Evolutionary conservation across 331 rosid genomes (phyloP), one percentile per base, ranked within the genome.

Genomic region (Stylosanthes scabra): DNA sequence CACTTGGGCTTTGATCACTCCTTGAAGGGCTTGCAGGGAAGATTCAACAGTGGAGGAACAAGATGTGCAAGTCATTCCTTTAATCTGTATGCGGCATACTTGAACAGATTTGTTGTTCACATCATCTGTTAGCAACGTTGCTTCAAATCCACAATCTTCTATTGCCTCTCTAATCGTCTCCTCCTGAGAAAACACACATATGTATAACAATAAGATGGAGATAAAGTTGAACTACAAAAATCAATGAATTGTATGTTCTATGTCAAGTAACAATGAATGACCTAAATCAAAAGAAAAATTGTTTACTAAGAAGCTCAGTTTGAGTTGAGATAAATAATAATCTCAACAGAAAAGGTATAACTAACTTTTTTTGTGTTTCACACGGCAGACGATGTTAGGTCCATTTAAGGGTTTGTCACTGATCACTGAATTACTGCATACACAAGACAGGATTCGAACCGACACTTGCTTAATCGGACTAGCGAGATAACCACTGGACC

Each of bases 1-100:
- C 51, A 91, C 97, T 54, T 79, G 93, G 1, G 89, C 91, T 49
- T 81, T 82, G 27, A 70, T 79, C 29, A 91, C 93, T 8, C 97
- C 97, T 2, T 20, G 76, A 69, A 89, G 59, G 45, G 82, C 85
- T 79, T 75, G 91, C 41, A 91, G 74, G 10, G 87, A 80, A 12
- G 86, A 79, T 76, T 89, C 97, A 15, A 87, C 69, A 4, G 88
- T 85, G 49, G 89, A 78, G 46, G 91, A 84, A 74, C 95, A 89
- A 14, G 91, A 82, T 7, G 93, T 86, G 82, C 97, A 89, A 4
- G 96, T 91, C 97, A 91, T 91, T 15, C 96, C 97, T 13, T 68
- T 75, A 51, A 91, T 77, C 8, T 57, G 78, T 12, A 91, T 81
- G 46, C 89, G 89, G 27, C 97, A 84, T 20, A 86, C 75, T 74